Evolutionary conservation across 1,284 basidiomycete genomes (phyloP).

Genomic region (Rhodotorula sp.): DNA sequence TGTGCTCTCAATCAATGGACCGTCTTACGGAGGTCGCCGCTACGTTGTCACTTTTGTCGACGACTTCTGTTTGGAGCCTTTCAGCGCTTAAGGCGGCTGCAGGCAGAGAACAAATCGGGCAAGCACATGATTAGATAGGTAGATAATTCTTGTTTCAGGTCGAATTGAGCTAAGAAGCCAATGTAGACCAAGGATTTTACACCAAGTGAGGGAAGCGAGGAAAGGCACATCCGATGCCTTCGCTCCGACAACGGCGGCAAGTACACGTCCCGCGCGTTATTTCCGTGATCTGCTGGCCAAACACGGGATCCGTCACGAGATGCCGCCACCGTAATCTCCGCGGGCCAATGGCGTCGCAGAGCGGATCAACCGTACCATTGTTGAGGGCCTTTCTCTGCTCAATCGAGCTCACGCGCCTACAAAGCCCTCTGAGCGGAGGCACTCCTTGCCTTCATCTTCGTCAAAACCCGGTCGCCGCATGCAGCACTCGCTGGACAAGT

Average conservation of each 20-base stretch:
- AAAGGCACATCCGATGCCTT: no score
- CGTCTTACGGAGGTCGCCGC: constrained; percentile 45
- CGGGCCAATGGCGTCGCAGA: constrained; percentile 48
- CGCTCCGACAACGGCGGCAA: constrained; percentile 41
- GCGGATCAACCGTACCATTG: constrained; percentile 45
- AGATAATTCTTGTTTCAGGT: no score
- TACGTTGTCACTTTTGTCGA: constrained; percentile 52
- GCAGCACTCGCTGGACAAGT: constrained; percentile 36
- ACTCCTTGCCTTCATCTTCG: constrained; percentile 44
- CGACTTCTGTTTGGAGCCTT: constrained; percentile 46
- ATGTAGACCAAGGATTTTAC: no score
- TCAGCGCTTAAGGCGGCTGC: constrained; percentile 46
- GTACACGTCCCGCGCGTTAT: constrained; percentile 25
- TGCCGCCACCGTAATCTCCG: constrained; percentile 50
- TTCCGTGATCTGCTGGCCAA: constrained; percentile 44
- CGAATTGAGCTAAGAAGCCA: no score
- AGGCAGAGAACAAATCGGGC: constrained; percentile 42
- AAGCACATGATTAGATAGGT: no score
- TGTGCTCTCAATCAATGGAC: constrained; percentile 47
- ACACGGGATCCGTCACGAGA: constrained; percentile 46
- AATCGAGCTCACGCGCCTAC: constrained; percentile 43
- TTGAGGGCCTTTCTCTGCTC: constrained; percentile 46
- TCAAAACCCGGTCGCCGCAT: constrained; percentile 48
- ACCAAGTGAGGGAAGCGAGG: no score
- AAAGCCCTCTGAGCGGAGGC: constrained; percentile 49